Percentiles rank a stretch among this genome's conserved stretches.
Conservation (phyloP, 805 yeast genomes). For the Candida ulmi region DNA sequence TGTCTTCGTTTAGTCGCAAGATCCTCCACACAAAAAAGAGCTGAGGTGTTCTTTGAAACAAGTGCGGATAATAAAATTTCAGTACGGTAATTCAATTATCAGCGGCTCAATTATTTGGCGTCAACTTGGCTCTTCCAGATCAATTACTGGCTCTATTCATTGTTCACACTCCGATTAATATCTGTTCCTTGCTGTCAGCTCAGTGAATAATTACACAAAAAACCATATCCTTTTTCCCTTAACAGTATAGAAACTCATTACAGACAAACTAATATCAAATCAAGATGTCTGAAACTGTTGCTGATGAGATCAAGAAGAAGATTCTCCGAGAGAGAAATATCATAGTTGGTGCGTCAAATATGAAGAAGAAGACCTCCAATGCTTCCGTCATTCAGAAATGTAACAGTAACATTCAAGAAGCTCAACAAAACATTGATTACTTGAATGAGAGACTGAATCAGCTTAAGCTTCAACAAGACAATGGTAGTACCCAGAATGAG, state of each 20-base stretch:
- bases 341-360: constrained; percentile 78
- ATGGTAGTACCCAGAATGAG: not conserved
- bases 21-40: too few relatives aligned
- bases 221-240: too few relatives aligned
- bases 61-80: too few relatives aligned
- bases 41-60: too few relatives aligned
- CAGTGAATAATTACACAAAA: too few relatives aligned
- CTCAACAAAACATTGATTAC: constrained; percentile 86
- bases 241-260: too few relatives aligned
- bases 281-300: constrained; percentile 33
- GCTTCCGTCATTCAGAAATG: constrained; percentile 84
- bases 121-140: not conserved
- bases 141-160: not conserved
- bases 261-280: too few relatives aligned
- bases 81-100: too few relatives aligned
- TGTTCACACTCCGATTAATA: not conserved
- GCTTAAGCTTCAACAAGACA: constrained; percentile 29
- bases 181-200: too few relatives aligned
- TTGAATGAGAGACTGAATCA: constrained; percentile 71
- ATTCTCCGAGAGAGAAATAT: constrained; percentile 85
- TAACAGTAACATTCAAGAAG: constrained; percentile 84
- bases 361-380: constrained; percentile 76
- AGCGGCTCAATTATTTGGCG: too few relatives aligned
- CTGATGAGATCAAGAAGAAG: constrained; percentile 71
- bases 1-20: too few relatives aligned